Base-by-base conservation (phyloP, 176 grass and related monocot species). In the Zizania latifolia region DNA sequence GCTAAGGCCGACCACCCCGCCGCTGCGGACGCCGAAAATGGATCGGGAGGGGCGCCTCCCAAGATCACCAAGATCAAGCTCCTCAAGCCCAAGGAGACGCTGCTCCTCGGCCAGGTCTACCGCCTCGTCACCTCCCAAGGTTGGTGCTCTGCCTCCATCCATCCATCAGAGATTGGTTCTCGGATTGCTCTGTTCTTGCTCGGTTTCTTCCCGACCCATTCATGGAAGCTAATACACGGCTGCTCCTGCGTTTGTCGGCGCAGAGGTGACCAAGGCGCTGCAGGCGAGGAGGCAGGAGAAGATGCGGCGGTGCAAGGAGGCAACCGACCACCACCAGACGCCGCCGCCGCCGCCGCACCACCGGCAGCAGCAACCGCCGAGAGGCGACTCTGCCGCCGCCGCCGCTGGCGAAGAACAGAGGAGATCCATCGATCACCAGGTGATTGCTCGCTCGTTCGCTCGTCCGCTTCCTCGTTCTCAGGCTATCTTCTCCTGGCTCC, bases 61-160 rank as follows among this genome's bases (percentile, higher is more conserved):
- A 69, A 58, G 75, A 71, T 93, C 83, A 94, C 89, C 32, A 90
- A 90, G 79, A 65, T 99, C 27, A 99, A 99, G 87, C 85, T 99
- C 30, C 92, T 95, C 39, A 89, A 90, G 74, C 87, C 96, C 4
- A 69, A 85, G 71, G 92, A 99, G 57, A 74, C 72, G 7, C 86
- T 99, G 30, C 82, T 74, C 14, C 82, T 99, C 10, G 96, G 96
- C 16, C 80, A 94, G 43, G 92, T 94, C 11, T 99, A 99, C 37
- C 92, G 96, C 40, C 96, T 99, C 32, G 76, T 99, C 77, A 99
- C 89, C 38, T 92, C 90, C 36, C 91, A 94, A 92, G 91, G 91
- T 97, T 51, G 27, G 70, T 27, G 16, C 14, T 16, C 7, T 28
- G 31, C 8, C 26, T 19, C 2, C 30, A 6, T 63, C 10, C 7